Evolutionary conservation across 257 asterid species (phyloP), one percentile per base, ranked within the genome.

Genomic region (Forsythia suspensa): DNA sequence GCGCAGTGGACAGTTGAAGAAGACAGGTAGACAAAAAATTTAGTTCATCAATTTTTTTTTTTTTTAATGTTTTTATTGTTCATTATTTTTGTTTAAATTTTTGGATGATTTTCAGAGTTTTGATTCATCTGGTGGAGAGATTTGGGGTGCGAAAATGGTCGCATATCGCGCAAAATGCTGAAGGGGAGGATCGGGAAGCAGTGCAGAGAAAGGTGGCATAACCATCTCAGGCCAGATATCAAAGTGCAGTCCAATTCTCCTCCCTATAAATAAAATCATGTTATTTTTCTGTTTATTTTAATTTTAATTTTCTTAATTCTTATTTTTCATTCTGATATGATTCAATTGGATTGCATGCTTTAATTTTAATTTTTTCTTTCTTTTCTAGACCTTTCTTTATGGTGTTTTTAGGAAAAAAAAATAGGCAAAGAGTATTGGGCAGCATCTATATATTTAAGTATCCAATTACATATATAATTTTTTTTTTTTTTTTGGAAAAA

Each of bases 191-290:
- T 92, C 74, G 98, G 98, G 46, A 94, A 94, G 81, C 98, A 94
- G 70, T 92, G 98, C 80, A 89, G 98, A 71, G 98, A 94, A 82
- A 85, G 98, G 85, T 94, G 98, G 97, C 98, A 94, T 81, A 94
- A 94, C 83, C 98, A 92, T 83, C 86, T 94, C 41, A 90, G 92
- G 85, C 97, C 97, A 65, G 92, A 94, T 74, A 94, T 92, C 71
- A 94, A 94, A 81, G 98, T 90, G 77, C 10, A 77, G 63, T 46
- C 70, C 51, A n/a, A 73, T 77, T 46, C 68, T 81, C 34, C 34
- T 61, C 34, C 41, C 15, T n/a, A 16, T 65, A 65, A 9, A 34
- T 55, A 11, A 39, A 44, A 48, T 0, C 8, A 41, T 67, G 18
- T 38, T 36, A 11, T 61, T 65, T 5, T 21, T 72, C 12, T 43